Evolutionary conservation across 768 basidiomycete species (phyloP).

Genomic region (Agaricus subrufescens): DNA sequence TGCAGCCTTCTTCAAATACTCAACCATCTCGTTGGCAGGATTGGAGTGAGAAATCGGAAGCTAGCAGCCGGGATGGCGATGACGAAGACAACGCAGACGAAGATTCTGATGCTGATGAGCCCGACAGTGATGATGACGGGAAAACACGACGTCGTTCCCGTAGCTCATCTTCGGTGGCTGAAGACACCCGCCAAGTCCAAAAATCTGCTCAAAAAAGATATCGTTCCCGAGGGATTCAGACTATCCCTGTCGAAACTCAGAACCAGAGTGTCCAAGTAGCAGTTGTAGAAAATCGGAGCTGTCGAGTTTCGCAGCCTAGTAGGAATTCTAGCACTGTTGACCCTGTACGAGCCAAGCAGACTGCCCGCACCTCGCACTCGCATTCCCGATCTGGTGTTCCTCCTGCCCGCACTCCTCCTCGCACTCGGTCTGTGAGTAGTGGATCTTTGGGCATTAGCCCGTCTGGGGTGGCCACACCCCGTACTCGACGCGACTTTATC

Average conservation of each 20-base stretch:
- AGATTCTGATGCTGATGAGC: constrained; percentile 31
- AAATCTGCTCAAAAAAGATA: constrained; percentile 44
- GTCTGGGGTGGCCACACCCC: not conserved
- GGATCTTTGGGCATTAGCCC: not conserved
- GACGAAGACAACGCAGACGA: constrained; percentile 72
- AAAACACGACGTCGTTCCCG: constrained; percentile 29
- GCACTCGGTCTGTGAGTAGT: constrained; percentile 4
- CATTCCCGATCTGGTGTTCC: not conserved
- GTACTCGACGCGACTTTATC: not conserved
- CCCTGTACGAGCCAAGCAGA: not conserved
- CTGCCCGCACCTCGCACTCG: not conserved
- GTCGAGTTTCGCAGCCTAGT: constrained; percentile 13
- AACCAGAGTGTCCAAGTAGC: constrained; percentile 59
- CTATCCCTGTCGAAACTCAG: constrained; percentile 47
- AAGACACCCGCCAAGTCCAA: constrained; percentile 31
- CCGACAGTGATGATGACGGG: constrained; percentile 19
- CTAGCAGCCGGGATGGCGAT: constrained; percentile 76
- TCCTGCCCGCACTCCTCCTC: not conserved
- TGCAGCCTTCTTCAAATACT: constrained; percentile 38
- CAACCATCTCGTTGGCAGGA: constrained; percentile 34
- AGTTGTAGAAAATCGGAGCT: constrained; percentile 14
- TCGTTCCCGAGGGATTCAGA: constrained; percentile 68
- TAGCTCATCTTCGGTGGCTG: constrained; percentile 23
- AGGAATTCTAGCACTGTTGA: constrained; percentile 5
- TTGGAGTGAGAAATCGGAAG: constrained; percentile 57